phyloP scores from a whole-genome alignment of 2,329 filamentous ascomycete genomes.

The Calonectria multiphialidica region DNA sequence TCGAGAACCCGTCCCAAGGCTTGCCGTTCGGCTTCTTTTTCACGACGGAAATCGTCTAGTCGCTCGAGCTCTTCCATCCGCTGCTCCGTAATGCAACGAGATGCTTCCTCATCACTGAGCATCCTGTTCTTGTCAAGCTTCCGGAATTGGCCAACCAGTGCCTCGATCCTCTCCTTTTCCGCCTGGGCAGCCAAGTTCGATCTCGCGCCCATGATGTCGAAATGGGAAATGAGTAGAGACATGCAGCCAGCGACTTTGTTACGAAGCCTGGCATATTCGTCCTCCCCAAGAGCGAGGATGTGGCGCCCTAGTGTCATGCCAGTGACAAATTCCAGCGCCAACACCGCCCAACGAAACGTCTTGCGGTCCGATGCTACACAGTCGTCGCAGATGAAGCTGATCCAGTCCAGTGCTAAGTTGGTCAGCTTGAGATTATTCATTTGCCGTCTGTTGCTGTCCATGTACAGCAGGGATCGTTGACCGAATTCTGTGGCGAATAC shows the following conservation, averaged over 20 bases:
- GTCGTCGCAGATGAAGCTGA: conserved; percentile 97
- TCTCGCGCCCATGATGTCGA: conserved; percentile 98
- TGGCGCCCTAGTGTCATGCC: conserved; percentile 95
- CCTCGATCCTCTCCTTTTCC: conserved; percentile 89
- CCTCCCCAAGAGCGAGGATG: conserved; percentile 89
- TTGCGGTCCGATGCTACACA: conserved; percentile 94
- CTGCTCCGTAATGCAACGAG: conserved; percentile 78
- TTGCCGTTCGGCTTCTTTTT: conserved; percentile 86
- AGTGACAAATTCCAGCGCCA: conserved; percentile 96
- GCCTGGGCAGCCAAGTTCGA: conserved; percentile 94
- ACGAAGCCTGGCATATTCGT: conserved; percentile 86
- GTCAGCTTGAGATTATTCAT: conserved; percentile 98
- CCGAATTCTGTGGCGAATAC: conserved; percentile 99
- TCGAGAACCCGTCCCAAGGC: conserved; percentile 92
- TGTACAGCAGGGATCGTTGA: conserved; percentile 91
- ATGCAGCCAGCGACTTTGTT: conserved; percentile 96
- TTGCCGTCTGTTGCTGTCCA: conserved; percentile 93
- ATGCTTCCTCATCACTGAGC: conserved; percentile 87
- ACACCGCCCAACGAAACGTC: conserved; percentile 97
- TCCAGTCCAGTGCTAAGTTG: conserved; percentile 94
- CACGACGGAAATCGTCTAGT: conserved; percentile 83
- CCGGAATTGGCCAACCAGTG: conserved; percentile 80
- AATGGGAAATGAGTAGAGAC: conserved; percentile 96
- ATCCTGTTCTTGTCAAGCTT: conserved; percentile 81
- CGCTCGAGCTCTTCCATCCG: conserved; percentile 79